These are phyloP conservation scores for Lasiodiplodia sp. DNA, from an alignment of 2,329 filamentous ascomycete species.

Conservation along the genomic window DNA sequence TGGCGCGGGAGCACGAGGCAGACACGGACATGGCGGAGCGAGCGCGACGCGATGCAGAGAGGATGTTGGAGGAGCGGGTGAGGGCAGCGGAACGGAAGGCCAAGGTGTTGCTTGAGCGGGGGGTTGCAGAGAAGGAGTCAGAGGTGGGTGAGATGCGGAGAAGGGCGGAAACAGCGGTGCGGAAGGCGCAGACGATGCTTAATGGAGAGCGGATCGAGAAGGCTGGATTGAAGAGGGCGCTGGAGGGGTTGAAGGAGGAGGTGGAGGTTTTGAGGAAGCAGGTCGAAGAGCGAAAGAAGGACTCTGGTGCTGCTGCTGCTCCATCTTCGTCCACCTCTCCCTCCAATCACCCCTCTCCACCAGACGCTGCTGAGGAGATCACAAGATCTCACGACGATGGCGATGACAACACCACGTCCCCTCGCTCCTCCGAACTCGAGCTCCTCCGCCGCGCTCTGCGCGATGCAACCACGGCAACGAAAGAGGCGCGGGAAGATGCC, in stretches of 20 bases:
- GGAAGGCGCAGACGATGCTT: slow-evolving; percentile 14
- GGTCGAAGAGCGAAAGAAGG: slow-evolving; percentile 4
- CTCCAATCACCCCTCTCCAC: neutral
- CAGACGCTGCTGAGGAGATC: neutral
- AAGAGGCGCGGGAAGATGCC: slow-evolving; percentile 7
- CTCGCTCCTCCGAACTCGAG: slow-evolving; percentile 1
- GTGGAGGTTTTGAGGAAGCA: slow-evolving; percentile 11
- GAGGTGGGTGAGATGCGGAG: slow-evolving; percentile 10
- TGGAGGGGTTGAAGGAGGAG: slow-evolving; percentile 13
- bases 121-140: slow-evolving; percentile 5
- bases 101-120: neutral
- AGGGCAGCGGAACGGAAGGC: neutral
- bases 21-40: neutral
- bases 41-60: neutral
- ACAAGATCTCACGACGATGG: neutral
- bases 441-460: slow-evolving; percentile 4
- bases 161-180: slow-evolving; percentile 25
- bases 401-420: neutral
- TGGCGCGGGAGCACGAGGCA: neutral
- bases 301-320: neutral
- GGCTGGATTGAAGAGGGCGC: slow-evolving; percentile 5
- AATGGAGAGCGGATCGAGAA: slow-evolving; percentile 25
- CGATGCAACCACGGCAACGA: neutral
- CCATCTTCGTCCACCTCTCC: neutral
- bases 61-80: neutral